Conservation (phyloP, 495 filamentous ascomycete genomes). For the Talaromyces borbonicus region DNA sequence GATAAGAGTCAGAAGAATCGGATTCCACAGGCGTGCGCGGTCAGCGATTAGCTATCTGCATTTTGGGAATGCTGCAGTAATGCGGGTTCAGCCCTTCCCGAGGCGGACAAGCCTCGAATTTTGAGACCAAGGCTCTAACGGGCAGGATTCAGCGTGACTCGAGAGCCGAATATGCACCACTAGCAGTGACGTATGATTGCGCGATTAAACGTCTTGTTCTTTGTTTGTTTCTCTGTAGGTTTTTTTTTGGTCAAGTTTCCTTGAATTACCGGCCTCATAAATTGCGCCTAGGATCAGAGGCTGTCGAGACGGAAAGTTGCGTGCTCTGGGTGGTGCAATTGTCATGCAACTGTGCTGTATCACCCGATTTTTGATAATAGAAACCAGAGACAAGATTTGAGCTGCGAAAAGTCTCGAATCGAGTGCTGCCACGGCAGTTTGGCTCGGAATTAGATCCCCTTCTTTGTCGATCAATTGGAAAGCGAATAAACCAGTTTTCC, state of each 20-base stretch:
- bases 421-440: not conserved
- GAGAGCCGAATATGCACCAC: not conserved
- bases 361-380: too few species aligned
- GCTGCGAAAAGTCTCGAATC: not conserved
- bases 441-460: not conserved
- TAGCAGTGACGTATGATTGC: conserved; percentile 7
- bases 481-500: conserved; percentile 2
- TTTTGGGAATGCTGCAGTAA: conserved; percentile 39
- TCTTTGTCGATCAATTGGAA: conserved; percentile 9
- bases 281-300: too few species aligned
- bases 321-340: too few species aligned
- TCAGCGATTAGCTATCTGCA: conserved; percentile 40
- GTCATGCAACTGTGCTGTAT: too few species aligned
- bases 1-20: conserved; percentile 30
- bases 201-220: not conserved
- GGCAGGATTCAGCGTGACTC: not conserved
- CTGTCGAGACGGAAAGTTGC: too few species aligned
- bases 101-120: conserved; percentile 10
- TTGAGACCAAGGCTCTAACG: not conserved
- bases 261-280: too few species aligned
- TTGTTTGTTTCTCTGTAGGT: not conserved
- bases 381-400: too few species aligned
- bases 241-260: too few species aligned
- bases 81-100: conserved; percentile 36
- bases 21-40: conserved; percentile 34